Evolutionary conservation across 2,329 filamentous ascomycete genomes (phyloP).

Genomic region (Alternaria sp.): DNA sequence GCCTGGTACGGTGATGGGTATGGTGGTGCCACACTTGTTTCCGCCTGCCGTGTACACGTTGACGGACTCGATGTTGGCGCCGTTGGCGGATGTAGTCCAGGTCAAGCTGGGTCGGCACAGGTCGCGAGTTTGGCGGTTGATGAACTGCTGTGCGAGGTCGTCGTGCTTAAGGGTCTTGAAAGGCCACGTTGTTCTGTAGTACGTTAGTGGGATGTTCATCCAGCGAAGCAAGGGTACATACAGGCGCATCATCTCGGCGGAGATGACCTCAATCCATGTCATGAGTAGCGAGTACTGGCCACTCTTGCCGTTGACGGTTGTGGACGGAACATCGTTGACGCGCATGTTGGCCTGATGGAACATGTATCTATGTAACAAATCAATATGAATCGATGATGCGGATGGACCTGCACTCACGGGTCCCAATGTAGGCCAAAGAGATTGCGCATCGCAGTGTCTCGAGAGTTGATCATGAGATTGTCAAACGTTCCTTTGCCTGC

Average conservation of each 20-base stretch:
- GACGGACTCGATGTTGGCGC: constrained; percentile 57
- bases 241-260: constrained; percentile 61
- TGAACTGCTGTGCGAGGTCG: constrained; percentile 59
- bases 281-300: constrained; percentile 61
- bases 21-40: constrained; percentile 59
- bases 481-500: constrained; percentile 61
- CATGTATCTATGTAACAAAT: constrained; percentile 55
- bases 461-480: constrained; percentile 59
- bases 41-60: constrained; percentile 55
- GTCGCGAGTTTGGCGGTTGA: constrained; percentile 61
- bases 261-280: constrained; percentile 62
- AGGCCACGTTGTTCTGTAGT: constrained; percentile 54
- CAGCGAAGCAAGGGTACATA: constrained; percentile 16
- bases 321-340: constrained; percentile 54
- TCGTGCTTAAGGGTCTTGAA: constrained; percentile 63
- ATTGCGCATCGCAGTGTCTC: constrained; percentile 61
- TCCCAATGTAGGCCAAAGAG: constrained; percentile 63
- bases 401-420: constrained; percentile 31
- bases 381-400: background rate
- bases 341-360: constrained; percentile 69
- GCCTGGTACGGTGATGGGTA: constrained; percentile 62
- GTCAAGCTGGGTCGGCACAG: constrained; percentile 58
- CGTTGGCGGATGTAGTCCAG: constrained; percentile 53
- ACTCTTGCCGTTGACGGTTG: constrained; percentile 57
- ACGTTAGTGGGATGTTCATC: constrained; percentile 4